Evolutionary conservation across 345 rosid species (phyloP), one percentile per base, ranked within the genome.

Genomic region (Acer saccharum): DNA sequence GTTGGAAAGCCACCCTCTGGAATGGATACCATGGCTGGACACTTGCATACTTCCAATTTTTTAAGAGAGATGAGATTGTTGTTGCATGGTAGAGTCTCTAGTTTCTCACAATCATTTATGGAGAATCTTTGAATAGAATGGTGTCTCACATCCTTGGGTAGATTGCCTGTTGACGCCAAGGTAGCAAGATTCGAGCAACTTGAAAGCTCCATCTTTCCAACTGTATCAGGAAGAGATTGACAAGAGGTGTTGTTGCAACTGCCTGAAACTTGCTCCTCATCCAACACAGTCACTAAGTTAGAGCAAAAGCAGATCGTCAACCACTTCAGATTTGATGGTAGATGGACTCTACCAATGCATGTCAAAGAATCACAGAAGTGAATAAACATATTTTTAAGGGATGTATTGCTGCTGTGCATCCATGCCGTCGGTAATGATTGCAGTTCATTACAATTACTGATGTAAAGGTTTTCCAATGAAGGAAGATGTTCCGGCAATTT

Each of bases 281-380:
- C 72, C 61, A 71, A 62, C 68, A 80, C 72, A 23, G 20, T 35
- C 9, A 55, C 41, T 16, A 80, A 80, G 57, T 65, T 75, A 27
- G 54, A 39, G 60, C 69, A 75, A 14, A 52, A n/a, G 6, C 3
- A 27, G 54, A 80, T 57, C 61, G 39, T 27, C 55, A 80, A 39
- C 25, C 48, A 35, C n/a, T 46, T 69, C 20, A 80, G 62, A 25
- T 65, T 69, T 10, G 39, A 52, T 27, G 82, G 79, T 61, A 73
- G 76, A 35, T 60, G 76, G 55, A 48, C 50, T 20, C 20, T 73
- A 41, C 21, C 72, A 70, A 75, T 25, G 48, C 29, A 69, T 35
- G 10, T 29, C 48, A 61, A 43, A 20, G 25, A 69, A 54, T 69
- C 54, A 65, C 72, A 65, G 32, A 29, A 32, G 12, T n/a, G 69